Conservation (phyloP, 371 early-diverging fungal genomes). For the Circinella minor region DNA sequence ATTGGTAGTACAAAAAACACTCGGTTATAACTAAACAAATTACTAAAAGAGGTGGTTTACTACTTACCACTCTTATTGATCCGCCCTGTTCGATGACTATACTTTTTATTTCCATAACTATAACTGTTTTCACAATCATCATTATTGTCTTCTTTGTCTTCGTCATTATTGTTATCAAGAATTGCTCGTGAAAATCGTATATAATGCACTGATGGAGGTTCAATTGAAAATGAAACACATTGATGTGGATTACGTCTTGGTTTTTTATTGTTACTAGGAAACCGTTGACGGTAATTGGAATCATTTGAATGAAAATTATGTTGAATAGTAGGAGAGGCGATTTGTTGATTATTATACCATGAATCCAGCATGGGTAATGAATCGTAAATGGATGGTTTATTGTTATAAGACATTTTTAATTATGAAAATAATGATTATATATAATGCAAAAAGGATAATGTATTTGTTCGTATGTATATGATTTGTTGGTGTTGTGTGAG, state of each 20-base stretch:
- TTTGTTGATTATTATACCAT: conserved; percentile 18
- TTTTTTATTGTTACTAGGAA: too few relatives aligned
- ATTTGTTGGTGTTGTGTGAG: not conserved
- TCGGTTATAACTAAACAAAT: not conserved
- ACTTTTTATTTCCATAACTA: too few relatives aligned
- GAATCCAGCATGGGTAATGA: conserved; percentile 23
- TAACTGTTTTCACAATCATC: not conserved
- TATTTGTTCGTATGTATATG: too few relatives aligned
- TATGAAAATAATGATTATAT: too few relatives aligned
- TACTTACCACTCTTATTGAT: conserved; percentile 5
- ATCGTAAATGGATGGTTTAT: conserved; percentile 19
- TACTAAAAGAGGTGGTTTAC: not conserved
- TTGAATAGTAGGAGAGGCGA: not conserved
- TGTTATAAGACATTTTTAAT: not conserved
- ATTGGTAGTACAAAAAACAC: not conserved
- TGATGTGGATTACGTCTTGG: conserved; percentile 1
- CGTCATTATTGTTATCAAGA: not conserved
- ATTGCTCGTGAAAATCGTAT: not conserved
- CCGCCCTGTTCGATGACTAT: not conserved
- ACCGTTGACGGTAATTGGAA: not conserved
- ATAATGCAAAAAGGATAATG: too few relatives aligned
- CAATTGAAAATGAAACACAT: conserved; percentile 19
- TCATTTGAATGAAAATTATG: not conserved
- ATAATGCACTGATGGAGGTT: conserved; percentile 19
- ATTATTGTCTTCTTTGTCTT: not conserved